phyloP scores from a whole-genome alignment of 2,329 filamentous ascomycete genomes.

The Trichoderma hamatum region DNA sequence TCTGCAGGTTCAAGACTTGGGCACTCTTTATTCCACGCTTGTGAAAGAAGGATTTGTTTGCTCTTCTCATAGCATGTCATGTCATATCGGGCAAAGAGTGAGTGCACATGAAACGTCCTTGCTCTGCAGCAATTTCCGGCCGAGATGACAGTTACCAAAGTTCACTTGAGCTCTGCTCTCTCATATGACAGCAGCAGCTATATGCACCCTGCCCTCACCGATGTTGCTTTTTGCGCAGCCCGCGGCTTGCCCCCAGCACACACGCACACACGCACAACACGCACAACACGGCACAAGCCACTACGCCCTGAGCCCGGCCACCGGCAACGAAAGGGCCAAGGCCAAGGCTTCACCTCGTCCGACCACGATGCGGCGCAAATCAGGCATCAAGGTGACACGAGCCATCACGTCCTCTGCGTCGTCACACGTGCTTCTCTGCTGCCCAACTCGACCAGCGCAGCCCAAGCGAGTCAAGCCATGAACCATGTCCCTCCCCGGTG shows the following conservation, averaged over 20 bases:
- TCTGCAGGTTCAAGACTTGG: background rate
- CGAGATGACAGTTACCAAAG: background rate
- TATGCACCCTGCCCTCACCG: conserved; percentile 18
- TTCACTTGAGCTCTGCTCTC: background rate
- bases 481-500: conserved; percentile 21
- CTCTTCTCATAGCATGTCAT: background rate
- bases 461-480: conserved; percentile 24
- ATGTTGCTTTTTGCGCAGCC: conserved; percentile 11
- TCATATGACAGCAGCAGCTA: background rate
- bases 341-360: background rate
- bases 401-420: background rate
- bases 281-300: conserved; percentile 1
- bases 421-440: conserved; percentile 13
- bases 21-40: conserved; percentile 10
- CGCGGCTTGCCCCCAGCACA: conserved; percentile 17
- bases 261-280: background rate
- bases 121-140: background rate
- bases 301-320: background rate
- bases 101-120: background rate
- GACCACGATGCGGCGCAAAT: conserved; percentile 5
- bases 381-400: conserved; percentile 26
- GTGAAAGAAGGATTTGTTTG: conserved; percentile 1
- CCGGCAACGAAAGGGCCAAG: background rate
- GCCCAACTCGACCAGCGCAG: conserved; percentile 15
- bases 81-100: background rate